Percentiles rank a stretch among this genome's conserved stretches.
Evolutionary conservation across 2,329 filamentous ascomycete genomes (phyloP).

Genomic region (Blastomyces emzantsi): DNA sequence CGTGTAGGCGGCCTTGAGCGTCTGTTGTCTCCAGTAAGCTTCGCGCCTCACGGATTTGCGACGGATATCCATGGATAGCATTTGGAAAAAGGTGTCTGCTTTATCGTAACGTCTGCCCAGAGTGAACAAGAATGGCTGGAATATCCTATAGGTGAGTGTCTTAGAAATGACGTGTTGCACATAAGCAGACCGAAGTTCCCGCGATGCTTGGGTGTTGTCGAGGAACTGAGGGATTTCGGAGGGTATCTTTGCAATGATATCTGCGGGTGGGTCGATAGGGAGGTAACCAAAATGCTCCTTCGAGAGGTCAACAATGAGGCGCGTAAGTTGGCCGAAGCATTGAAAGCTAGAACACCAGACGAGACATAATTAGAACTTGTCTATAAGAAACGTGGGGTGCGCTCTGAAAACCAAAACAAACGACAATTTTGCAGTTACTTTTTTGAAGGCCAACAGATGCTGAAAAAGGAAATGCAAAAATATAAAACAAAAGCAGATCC

Average conservation of each 20-base stretch:
- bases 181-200: conserved; percentile 46
- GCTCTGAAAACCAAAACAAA: conserved; percentile 1
- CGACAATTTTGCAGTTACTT: conserved; percentile 7
- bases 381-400: conserved; percentile 22
- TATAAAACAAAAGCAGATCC: conserved; percentile 10
- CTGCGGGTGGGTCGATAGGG: conserved; percentile 42
- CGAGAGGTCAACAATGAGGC: conserved; percentile 44
- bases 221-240: conserved; percentile 47
- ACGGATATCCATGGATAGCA: conserved; percentile 48
- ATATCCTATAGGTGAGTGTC: conserved; percentile 48
- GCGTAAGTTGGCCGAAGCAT: conserved; percentile 44
- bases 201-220: conserved; percentile 44
- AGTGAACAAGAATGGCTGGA: conserved; percentile 51
- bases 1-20: conserved; percentile 49
- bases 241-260: conserved; percentile 45
- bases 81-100: conserved; percentile 47
- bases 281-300: conserved; percentile 45
- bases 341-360: conserved; percentile 38
- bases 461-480: conserved; percentile 14
- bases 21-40: conserved; percentile 51
- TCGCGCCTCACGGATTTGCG: conserved; percentile 49
- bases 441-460: background rate
- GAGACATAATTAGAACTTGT: conserved; percentile 34
- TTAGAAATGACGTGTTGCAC: conserved; percentile 49
- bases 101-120: conserved; percentile 47